Evolutionary conservation across 164 flowering plant genomes (phyloP), one percentile per base, ranked within the genome.

Genomic region (Vitis cinerea): DNA sequence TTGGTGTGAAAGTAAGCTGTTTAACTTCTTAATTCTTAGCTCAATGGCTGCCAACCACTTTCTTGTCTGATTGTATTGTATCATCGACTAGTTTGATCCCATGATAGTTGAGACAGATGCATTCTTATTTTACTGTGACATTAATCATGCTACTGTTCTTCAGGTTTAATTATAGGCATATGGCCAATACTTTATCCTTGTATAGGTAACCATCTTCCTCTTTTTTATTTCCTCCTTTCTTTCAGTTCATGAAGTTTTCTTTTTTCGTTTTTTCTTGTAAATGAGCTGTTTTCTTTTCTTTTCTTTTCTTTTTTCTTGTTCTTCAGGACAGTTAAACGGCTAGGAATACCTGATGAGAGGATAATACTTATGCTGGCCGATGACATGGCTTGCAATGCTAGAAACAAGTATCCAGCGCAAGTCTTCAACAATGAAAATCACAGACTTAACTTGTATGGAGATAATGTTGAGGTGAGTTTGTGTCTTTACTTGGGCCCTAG

Each of bases 151-250:
- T 44, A 61, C 64, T 71, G 10, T 68, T 74, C 48, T 74, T 68
- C 90, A 96, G 99, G 99, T 96, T 96, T 78, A 96, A 96, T 59
- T 93, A 96, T 73, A 83, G 99, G n/a, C 99, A 96, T 74, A 96
- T 96, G 98, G 98, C 99, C 61, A 96, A 96, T 72, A 96, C 99
- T 60, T 77, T 96, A 68, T 96, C 99, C 30, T 82, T 93, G 68
- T 96, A 96, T 81, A 88, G 99, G 99, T 92, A 77, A 75, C 78
- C 52, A 30, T 23, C 62, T 50, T 56, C n/a, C 31, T 9, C 13
- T 52, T 10, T 56, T 14, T 61, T 11, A 27, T 48, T 23, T 50
- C 59, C 7, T 19, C 31, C 11, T 59, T 67, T 44, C 72, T 50
- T 69, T 29, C 37, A 23, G 23, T 59, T 50, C 44, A 37, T 37